Conservation (phyloP, 257 asterid genomes). For the Scutellaria minor region DNA sequence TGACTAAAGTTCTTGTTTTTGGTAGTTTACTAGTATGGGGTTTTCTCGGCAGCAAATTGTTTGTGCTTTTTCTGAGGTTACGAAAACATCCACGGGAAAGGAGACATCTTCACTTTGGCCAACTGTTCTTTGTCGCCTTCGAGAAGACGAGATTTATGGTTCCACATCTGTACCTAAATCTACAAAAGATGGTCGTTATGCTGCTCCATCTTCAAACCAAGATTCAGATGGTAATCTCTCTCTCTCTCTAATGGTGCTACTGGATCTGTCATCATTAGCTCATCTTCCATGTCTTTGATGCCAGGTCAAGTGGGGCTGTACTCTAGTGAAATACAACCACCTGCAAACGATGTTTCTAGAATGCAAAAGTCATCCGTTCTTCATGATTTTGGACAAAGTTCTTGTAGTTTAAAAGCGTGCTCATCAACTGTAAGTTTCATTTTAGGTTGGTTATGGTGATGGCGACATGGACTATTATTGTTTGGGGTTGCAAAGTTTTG, state of each 20-base stretch:
- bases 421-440: conserved; percentile 63
- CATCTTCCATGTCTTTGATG: conserved; percentile 35
- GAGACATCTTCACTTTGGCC: conserved; percentile 69
- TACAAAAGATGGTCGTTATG: conserved; percentile 33
- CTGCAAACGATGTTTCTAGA: conserved; percentile 39
- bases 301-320: conserved; percentile 46
- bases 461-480: conserved; percentile 13
- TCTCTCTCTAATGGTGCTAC: conserved; percentile 23
- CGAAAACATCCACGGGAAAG: conserved; percentile 53
- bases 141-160: conserved; percentile 71
- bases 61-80: conserved; percentile 57
- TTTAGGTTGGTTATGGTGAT: conserved; percentile 24
- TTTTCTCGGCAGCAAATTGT: conserved; percentile 58
- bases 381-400: conserved; percentile 45
- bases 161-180: conserved; percentile 42
- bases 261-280: conserved; percentile 31
- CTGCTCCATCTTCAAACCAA: conserved; percentile 39
- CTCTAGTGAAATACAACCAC: conserved; percentile 46
- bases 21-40: conserved; percentile 70
- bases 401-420: conserved; percentile 55
- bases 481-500: conserved; percentile 21
- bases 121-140: conserved; percentile 64
- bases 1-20: conserved; percentile 38
- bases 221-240: conserved; percentile 38
- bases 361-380: conserved; percentile 37